A percentile compares a stretch with the other conserved stretches of the same genome.
These are phyloP conservation scores for Alternaria incomplexa DNA, from an alignment of 2,329 filamentous ascomycete species.

Conservation along the genomic window DNA sequence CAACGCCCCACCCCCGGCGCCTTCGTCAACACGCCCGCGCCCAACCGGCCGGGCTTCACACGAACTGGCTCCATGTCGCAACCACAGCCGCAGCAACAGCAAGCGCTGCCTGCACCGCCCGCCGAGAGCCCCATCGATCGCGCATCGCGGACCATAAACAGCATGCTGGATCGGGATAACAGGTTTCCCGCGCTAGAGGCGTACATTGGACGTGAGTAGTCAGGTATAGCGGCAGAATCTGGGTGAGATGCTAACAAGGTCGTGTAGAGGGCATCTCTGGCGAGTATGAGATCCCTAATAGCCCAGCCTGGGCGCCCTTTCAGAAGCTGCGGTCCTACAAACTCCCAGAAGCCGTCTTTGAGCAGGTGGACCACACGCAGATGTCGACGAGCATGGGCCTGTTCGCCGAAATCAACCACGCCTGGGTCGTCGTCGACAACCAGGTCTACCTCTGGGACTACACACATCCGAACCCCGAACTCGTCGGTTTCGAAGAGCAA, in stretches of 20 bases:
- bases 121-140: slow-evolving; percentile 70
- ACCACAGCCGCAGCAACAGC: slow-evolving; percentile 28
- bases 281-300: slow-evolving; percentile 80
- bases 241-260: slow-evolving; percentile 35
- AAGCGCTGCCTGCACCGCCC: slow-evolving; percentile 30
- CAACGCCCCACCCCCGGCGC: slow-evolving; percentile 76
- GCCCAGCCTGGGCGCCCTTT: slow-evolving; percentile 82
- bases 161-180: slow-evolving; percentile 75
- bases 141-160: slow-evolving; percentile 83
- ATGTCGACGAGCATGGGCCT: slow-evolving; percentile 93
- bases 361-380: slow-evolving; percentile 87
- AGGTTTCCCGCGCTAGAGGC: slow-evolving; percentile 88
- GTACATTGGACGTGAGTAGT: slow-evolving; percentile 79
- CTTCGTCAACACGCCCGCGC: slow-evolving; percentile 76
- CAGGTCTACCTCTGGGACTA: slow-evolving; percentile 98
- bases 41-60: slow-evolving; percentile 39
- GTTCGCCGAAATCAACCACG: slow-evolving; percentile 92
- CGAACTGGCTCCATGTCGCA: slow-evolving; percentile 36
- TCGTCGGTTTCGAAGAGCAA: slow-evolving; percentile 92
- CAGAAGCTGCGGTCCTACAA: slow-evolving; percentile 85
- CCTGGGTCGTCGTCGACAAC: slow-evolving; percentile 95
- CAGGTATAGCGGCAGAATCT: not conserved
- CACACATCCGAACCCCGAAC: slow-evolving; percentile 85
- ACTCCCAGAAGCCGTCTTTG: slow-evolving; percentile 89
- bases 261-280: slow-evolving; percentile 81